A percentile compares a stretch with the other conserved stretches of the same genome.
phyloP scores from a whole-genome alignment of 2,329 filamentous ascomycete genomes.

The Cladophialophora carrionii region DNA sequence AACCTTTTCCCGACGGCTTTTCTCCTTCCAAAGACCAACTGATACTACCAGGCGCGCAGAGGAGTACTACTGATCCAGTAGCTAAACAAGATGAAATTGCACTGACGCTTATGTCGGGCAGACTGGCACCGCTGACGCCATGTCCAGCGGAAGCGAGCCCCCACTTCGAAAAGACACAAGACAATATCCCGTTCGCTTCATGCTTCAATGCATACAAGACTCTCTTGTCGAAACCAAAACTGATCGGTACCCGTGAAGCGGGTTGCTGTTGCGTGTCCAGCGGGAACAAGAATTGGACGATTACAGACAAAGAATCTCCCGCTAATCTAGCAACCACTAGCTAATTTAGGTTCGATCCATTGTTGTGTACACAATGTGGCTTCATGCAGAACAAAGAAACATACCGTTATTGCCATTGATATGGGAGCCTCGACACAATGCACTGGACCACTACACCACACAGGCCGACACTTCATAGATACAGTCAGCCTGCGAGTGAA shows the following conservation, averaged over 20 bases:
- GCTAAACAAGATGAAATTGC: not conserved
- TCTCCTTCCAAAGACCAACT: not conserved
- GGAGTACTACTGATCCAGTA: not conserved
- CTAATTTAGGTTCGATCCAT: not conserved
- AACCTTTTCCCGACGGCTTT: no score
- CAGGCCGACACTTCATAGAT: not conserved
- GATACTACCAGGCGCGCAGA: not conserved
- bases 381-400: not conserved
- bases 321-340: not conserved
- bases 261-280: not conserved
- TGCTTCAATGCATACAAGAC: not conserved
- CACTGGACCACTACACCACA: not conserved
- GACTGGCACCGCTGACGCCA: not conserved
- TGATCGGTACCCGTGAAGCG: not conserved
- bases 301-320: not conserved
- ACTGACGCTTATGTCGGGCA: not conserved
- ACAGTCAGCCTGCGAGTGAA: not conserved
- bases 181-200: not conserved
- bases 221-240: not conserved
- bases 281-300: not conserved
- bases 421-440: not conserved
- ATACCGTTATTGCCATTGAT: not conserved
- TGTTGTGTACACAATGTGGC: not conserved
- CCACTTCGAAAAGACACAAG: not conserved
- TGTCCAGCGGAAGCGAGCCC: not conserved